These are phyloP conservation scores for Phytophthora sojae DNA, from an alignment of 352 stramenopile genomes.

Conservation along the genomic window DNA sequence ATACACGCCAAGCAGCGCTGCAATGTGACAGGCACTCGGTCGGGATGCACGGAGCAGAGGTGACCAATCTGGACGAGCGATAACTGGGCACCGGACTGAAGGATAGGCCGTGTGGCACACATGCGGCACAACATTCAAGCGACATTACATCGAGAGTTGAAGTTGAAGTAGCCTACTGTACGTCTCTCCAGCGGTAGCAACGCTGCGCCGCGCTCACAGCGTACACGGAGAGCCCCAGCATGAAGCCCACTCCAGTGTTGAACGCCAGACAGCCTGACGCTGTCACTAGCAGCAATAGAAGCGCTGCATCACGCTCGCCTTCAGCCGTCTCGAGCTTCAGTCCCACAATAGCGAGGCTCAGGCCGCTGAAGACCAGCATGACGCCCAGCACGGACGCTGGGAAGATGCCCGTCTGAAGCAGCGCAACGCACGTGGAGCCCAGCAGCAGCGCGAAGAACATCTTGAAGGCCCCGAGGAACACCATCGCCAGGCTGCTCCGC, in stretches of 20 bases:
- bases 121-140: slow-evolving; percentile 14
- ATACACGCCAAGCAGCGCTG: not conserved
- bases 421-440: slow-evolving; percentile 69
- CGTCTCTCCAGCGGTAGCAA: slow-evolving; percentile 7
- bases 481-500: slow-evolving; percentile 89
- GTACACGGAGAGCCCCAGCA: slow-evolving; percentile 53
- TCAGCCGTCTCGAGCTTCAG: slow-evolving; percentile 34
- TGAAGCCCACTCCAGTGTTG: slow-evolving; percentile 68
- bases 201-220: slow-evolving; percentile 15
- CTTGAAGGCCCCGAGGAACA: slow-evolving; percentile 91
- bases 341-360: slow-evolving; percentile 58
- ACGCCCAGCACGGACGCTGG: slow-evolving; percentile 64
- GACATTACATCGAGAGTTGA: slow-evolving; percentile 17
- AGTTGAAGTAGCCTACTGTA: slow-evolving; percentile 33
- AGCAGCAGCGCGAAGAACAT: slow-evolving; percentile 92
- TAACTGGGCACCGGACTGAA: slow-evolving; percentile 3
- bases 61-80: not conserved
- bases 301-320: slow-evolving; percentile 39
- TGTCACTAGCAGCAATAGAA: slow-evolving; percentile 53
- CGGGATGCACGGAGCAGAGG: slow-evolving; percentile 19
- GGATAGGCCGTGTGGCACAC: slow-evolving; percentile 16
- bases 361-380: slow-evolving; percentile 64
- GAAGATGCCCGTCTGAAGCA: slow-evolving; percentile 69
- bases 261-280: slow-evolving; percentile 49
- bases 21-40: slow-evolving; percentile 23